phyloP scores from a whole-genome alignment of 805 yeast species.

The Myxozyma melibiosi region DNA sequence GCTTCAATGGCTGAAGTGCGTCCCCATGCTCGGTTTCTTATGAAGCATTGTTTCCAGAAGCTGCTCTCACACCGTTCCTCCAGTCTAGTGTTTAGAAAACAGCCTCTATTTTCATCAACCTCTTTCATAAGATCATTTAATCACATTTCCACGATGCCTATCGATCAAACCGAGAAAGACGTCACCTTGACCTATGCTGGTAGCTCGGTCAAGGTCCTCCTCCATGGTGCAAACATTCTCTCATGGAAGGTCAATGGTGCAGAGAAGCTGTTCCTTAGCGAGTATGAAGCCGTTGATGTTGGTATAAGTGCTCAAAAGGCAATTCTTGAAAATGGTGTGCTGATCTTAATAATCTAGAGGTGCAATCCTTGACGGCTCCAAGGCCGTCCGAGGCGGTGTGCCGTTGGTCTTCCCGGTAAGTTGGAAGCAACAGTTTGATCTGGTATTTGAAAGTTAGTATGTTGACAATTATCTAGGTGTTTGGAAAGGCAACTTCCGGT shows the following conservation, averaged over 20 bases:
- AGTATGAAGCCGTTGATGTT: constrained; percentile 29
- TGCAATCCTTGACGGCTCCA: constrained; percentile 86
- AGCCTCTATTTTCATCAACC: too few relatives aligned
- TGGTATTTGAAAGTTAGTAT: background rate
- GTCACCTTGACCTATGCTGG: constrained; percentile 63
- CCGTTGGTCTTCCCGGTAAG: constrained; percentile 88
- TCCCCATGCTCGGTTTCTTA: too few relatives aligned
- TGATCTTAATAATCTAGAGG: constrained; percentile 50
- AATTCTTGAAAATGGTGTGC: background rate
- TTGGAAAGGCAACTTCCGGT: constrained; percentile 68
- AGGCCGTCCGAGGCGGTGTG: constrained; percentile 96
- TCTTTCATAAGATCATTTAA: background rate
- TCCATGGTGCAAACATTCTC: constrained; percentile 84
- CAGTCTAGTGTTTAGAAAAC: too few relatives aligned
- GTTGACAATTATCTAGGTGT: constrained; percentile 39
- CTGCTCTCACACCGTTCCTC: too few relatives aligned
- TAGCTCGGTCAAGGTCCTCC: constrained; percentile 67
- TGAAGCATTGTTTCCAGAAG: too few relatives aligned
- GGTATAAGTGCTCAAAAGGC: background rate
- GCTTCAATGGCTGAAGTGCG: too few relatives aligned
- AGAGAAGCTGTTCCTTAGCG: constrained; percentile 77
- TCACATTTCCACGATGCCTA: constrained; percentile 50
- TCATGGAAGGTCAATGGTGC: constrained; percentile 75
- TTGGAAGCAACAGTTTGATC: background rate
- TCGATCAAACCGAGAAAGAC: constrained; percentile 64